phyloP scores from a whole-genome alignment of 108 stramenopile species.

The Cyclotella baltica region DNA sequence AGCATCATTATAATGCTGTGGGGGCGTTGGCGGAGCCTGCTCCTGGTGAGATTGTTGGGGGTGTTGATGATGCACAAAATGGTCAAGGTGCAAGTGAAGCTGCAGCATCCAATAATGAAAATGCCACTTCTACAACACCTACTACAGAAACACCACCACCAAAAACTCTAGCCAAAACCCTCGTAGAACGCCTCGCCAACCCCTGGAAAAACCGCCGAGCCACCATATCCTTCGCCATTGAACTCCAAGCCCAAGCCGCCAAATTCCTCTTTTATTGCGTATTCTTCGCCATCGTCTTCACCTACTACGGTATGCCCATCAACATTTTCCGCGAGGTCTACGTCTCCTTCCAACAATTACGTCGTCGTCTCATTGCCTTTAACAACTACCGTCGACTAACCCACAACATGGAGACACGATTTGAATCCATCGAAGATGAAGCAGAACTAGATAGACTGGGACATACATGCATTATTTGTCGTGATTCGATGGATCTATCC shows the following conservation, averaged over 20 bases:
- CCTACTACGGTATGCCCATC: constrained; percentile 95
- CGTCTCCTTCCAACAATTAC: constrained; percentile 82
- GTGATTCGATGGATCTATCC: constrained; percentile 92
- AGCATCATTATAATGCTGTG: constrained; percentile 54
- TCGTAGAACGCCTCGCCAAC: constrained; percentile 56
- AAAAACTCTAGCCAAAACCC: constrained; percentile 28
- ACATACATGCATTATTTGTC: constrained; percentile 97
- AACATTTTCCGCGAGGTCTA: constrained; percentile 96
- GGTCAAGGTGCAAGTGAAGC: not conserved
- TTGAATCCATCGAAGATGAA: constrained; percentile 83
- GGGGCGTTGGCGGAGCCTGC: constrained; percentile 31
- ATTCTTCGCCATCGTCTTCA: constrained; percentile 96
- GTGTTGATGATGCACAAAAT: not conserved
- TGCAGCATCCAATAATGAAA: not conserved
- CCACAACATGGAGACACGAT: constrained; percentile 92
- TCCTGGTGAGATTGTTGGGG: not conserved
- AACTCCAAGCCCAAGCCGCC: constrained; percentile 91
- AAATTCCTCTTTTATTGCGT: constrained; percentile 94
- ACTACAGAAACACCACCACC: not conserved
- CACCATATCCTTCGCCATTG: constrained; percentile 87
- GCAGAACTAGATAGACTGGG: constrained; percentile 90
- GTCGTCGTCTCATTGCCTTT: constrained; percentile 76
- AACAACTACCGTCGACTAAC: constrained; percentile 90
- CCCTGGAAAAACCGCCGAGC: constrained; percentile 86
- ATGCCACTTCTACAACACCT: not conserved